These are phyloP conservation scores for Diplotaxis tenuifolia DNA, from an alignment of 345 rosid genomes.

Conservation along the genomic window DNA sequence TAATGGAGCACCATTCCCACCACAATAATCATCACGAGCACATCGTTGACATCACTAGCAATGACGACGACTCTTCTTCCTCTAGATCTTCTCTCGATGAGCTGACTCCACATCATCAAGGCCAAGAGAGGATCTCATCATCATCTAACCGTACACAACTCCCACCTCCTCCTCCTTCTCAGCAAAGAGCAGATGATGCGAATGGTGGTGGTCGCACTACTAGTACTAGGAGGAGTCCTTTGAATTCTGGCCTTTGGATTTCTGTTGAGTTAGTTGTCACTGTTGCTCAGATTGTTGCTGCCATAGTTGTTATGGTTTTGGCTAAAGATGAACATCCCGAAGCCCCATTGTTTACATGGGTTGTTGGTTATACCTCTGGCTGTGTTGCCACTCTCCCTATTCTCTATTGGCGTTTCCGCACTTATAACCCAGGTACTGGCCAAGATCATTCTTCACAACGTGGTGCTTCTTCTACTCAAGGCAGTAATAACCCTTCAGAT, in stretches of 20 bases:
- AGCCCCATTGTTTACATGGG: slow-evolving; percentile 77
- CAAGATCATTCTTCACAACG: slow-evolving; percentile 48
- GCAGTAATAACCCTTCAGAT: slow-evolving; percentile 40
- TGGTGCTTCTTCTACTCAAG: slow-evolving; percentile 39
- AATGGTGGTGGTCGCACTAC: slow-evolving; percentile 46
- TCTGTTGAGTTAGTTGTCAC: slow-evolving; percentile 71
- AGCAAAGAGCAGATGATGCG: slow-evolving; percentile 45
- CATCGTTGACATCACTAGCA: slow-evolving; percentile 53
- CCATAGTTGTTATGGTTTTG: slow-evolving; percentile 59
- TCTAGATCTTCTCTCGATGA: slow-evolving; percentile 49
- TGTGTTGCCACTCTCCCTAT: slow-evolving; percentile 79
- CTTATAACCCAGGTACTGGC: slow-evolving; percentile 40
- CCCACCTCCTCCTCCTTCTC: slow-evolving; percentile 42
- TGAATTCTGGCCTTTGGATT: slow-evolving; percentile 84
- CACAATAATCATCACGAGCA: slow-evolving; percentile 43
- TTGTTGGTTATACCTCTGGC: slow-evolving; percentile 80
- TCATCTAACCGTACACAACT: slow-evolving; percentile 27
- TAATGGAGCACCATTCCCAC: no score
- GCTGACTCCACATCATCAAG: slow-evolving; percentile 30
- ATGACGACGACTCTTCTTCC: slow-evolving; percentile 44
- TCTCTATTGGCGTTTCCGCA: slow-evolving; percentile 71
- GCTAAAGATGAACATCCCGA: slow-evolving; percentile 75
- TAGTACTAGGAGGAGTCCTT: slow-evolving; percentile 57
- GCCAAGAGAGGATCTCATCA: slow-evolving; percentile 37
- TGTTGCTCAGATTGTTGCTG: slow-evolving; percentile 73